A percentile compares a stretch with the other conserved stretches of the same genome.
Evolutionary conservation across 306 rosid genomes (phyloP).

Genomic region (Prunus mongolica): DNA sequence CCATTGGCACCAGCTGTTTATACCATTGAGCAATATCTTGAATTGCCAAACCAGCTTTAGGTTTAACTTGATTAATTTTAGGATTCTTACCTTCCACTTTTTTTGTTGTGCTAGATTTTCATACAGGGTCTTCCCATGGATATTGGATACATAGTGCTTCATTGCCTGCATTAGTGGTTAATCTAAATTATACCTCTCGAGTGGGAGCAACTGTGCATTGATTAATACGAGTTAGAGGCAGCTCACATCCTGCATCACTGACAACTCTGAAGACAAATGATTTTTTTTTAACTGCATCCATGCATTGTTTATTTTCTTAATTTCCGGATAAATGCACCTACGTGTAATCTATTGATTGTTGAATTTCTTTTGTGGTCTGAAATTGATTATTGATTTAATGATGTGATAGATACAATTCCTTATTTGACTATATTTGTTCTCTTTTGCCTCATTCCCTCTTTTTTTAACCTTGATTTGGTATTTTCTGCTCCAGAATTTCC

Average conservation of each 20-base stretch:
- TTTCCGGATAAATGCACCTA: not conserved
- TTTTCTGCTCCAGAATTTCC: slow-evolving; percentile 67
- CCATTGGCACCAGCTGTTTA: not conserved
- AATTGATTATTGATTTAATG: not conserved
- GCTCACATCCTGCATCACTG: not conserved
- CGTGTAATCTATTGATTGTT: not conserved
- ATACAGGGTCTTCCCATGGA: not conserved
- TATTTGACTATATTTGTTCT: not conserved
- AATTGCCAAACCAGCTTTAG: not conserved
- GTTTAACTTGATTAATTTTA: not conserved
- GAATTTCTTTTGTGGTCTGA: not conserved
- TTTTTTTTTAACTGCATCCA: not conserved
- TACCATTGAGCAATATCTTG: not conserved
- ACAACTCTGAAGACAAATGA: not conserved
- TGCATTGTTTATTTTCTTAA: not conserved
- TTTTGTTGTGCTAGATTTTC: not conserved
- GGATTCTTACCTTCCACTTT: not conserved
- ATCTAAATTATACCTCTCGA: not conserved
- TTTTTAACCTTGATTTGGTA: slow-evolving; percentile 9
- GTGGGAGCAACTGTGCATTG: not conserved
- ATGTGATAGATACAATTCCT: not conserved
- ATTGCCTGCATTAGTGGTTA: not conserved
- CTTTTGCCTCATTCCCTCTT: slow-evolving; percentile 7
- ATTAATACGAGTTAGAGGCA: not conserved
- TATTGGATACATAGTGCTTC: not conserved